Base-by-base conservation (phyloP, 176 grass and related monocot species). In the Triticum aestivum region DNA sequence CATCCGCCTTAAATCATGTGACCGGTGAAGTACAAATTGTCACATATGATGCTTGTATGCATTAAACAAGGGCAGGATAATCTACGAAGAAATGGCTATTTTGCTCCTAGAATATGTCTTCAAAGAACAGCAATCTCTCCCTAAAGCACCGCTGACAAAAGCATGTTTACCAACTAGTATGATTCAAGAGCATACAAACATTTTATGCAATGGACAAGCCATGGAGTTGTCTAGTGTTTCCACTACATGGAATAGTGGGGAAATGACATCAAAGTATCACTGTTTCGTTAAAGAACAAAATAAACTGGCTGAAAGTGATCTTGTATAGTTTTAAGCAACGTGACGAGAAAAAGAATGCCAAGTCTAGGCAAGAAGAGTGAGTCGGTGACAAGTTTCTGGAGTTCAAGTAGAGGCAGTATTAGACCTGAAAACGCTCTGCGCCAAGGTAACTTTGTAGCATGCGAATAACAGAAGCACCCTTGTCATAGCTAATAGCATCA, bases 371-470 rank as follows among this genome's bases (percentile, higher is more conserved):
- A 59, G 56, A 33, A 82, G 12, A 77, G 71, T 73, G n/a, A 63
- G 61, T 63, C 61, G 0, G 61, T 63, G 41, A 34, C 8, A 89
- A 81, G 20, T 72, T 29, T 69, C 17, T 32, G 37, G 29, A 82
- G 29, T 78, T 73, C 51, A 82, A 47, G 44, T 18, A 77, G 29
- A 82, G 61, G 8, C 34, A 79, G 44, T 89, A 77, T 32, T 38
- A 79, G 79, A 97, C 95, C 90, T 94, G 95, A 91, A 97, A 97
- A 91, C 67, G 86, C 72, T 85, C 86, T 58, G 95, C 86, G n/a
- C 95, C 95, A 64, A 97, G 87, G 90, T 92, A 97, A 87, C 88
- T 97, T 49, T 97, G 92, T 41, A 97, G 89, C 95, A 97, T 97
- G 30, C 85, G 84, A 87, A 97, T 93, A 88, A 86, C 82, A 90